Base-by-base conservation (phyloP, 2,329 filamentous ascomycete species). In the Hirsutella rhossiliensis region DNA sequence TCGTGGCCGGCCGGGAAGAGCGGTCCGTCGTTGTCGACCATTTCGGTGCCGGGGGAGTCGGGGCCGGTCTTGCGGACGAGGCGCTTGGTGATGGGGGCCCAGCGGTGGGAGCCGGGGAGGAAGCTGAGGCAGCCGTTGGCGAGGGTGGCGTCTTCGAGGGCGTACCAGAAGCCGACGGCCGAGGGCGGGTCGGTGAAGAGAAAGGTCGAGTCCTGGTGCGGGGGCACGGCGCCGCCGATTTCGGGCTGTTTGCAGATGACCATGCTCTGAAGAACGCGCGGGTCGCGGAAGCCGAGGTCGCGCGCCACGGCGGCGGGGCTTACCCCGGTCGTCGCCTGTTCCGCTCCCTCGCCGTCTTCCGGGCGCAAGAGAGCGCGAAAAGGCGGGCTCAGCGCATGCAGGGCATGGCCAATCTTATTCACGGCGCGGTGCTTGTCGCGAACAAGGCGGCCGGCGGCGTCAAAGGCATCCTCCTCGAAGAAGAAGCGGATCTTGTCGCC, bases 221-320 rank as follows among this genome's bases (percentile, higher is more conserved):
- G 79, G 1, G 84, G 87, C 38, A 97, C 92, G 2, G 85, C 84
- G 19, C 86, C 90, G 27, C 92, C 92, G 43, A 97, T 96, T 65
- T 94, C 87, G 19, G 92, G 89, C 66, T 96, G 90, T 64, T 98
- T 98, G 76, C 88, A 96, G 54, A 98, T 97, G 27, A 97, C 75
- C 92, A 98, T 98, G 61, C 84, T 92, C 70, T 98, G 92, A 43
- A 98, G 71, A 47, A 74, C 77, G 18, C 83, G 71, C 2, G 89
- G 86, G 61, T 94, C 86, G 5, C 52, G 55, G 67, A 88, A 95
- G 3, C 83, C 83, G 11, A 95, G 71, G 9, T 74, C 73, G 38
- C 69, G 67, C 1, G 88, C 87, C 13, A 95, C 79, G 5, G 72
- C 76, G 0, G 68, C 71, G 1, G 75, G 74, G n/a, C 61, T 37